These are phyloP conservation scores for Calonectria pteridis DNA, from an alignment of 2,329 filamentous ascomycete species.

Conservation along the genomic window DNA sequence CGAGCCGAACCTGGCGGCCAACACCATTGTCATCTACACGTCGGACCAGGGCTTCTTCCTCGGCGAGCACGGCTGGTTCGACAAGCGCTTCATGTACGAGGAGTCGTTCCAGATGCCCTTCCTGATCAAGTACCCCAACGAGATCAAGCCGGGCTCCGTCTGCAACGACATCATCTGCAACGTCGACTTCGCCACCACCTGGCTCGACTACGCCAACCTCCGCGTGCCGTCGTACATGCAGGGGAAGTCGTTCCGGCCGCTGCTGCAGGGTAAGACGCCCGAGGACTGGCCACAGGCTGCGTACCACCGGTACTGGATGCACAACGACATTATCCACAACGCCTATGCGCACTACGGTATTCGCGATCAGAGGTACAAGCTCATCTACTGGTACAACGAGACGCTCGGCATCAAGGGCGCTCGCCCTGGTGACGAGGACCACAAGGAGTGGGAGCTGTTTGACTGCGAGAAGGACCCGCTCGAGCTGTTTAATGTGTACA, in stretches of 20 bases:
- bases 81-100: conserved; percentile 71
- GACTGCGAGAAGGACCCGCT: conserved; percentile 63
- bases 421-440: conserved; percentile 52
- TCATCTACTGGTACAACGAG: conserved; percentile 70
- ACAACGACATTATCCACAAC: conserved; percentile 62
- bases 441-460: conserved; percentile 67
- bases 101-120: conserved; percentile 70
- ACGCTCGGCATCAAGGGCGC: conserved; percentile 60
- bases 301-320: conserved; percentile 70
- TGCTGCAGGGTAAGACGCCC: conserved; percentile 55
- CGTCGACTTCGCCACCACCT: conserved; percentile 66
- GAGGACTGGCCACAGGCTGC: conserved; percentile 63
- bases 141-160: conserved; percentile 53
- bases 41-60: conserved; percentile 69
- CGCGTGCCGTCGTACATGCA: conserved; percentile 64
- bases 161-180: conserved; percentile 65
- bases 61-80: conserved; percentile 69
- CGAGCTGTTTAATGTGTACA: conserved; percentile 62
- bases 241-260: conserved; percentile 56
- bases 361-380: conserved; percentile 64
- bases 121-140: conserved; percentile 58
- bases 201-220: conserved; percentile 59
- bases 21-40: conserved; percentile 66
- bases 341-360: conserved; percentile 66
- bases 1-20: conserved; percentile 53